Base-by-base conservation (phyloP, 1,284 basidiomycete species). In the Moniliophthora roreri region DNA sequence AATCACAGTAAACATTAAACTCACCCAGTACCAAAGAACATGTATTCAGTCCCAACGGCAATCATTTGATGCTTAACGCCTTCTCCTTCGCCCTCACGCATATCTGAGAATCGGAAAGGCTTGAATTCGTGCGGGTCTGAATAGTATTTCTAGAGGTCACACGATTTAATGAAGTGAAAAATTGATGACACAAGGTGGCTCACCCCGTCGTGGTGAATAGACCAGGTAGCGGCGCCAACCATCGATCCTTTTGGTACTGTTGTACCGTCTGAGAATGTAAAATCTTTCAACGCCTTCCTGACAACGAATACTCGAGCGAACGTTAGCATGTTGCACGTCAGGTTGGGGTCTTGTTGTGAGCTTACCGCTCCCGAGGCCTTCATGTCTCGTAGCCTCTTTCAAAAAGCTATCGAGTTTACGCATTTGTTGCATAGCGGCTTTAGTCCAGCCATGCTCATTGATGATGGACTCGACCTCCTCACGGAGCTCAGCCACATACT, bases 391-490 rank as follows among this genome's bases (percentile, higher is more conserved):
- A 1, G 63, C 63, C 54, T 74, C 72, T 35, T 67, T 66, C 51
- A 76, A 26, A 57, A 75, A 73, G 53, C 74, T 76, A 54, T 77
- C 74, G 6, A 73, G 46, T 51, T 69, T 67, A 46, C 55, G 58
- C 71, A 76, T 68, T 40, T 67, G 69, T 21, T 55, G 56, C 51
- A 76, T 56, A 1, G 68, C 66, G 0, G 48, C 56, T 55, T 73
- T 73, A 5, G 67, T 70, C 73, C 74, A 75, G 0, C 74, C 73
- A 4, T 69, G 58, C 38, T 65, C 57, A 8, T 51, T 51, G 6
- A 70, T 53, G 18, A 67, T 52, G 0, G 51, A 20, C 39, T 70
- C 63, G 6, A 73, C 61, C 52, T 77, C 75, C 46, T 72, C 66
- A 1, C 74, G 68, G 23, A 77, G 58, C 4, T 67, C 65, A 8